phyloP scores from a whole-genome alignment of 345 rosid genomes.

The Noccaea bulbosa region DNA sequence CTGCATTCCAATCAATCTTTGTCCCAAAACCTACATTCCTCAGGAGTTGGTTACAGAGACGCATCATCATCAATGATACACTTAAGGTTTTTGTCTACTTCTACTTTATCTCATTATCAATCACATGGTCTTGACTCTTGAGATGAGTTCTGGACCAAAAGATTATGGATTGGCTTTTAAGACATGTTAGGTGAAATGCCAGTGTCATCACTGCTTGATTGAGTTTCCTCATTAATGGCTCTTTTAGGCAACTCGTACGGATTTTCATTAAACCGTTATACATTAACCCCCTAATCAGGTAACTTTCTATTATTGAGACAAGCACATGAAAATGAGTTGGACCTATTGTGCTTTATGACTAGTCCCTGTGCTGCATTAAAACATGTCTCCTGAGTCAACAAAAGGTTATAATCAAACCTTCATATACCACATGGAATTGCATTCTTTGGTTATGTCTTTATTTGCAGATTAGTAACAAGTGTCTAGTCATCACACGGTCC shows the following conservation, averaged over 20 bases:
- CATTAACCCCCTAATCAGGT: constrained; percentile 28
- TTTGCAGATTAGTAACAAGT: constrained; percentile 23
- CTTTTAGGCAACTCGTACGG: constrained; percentile 42
- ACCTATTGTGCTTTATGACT: constrained; percentile 22
- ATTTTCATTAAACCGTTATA: constrained; percentile 29
- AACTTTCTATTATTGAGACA: constrained; percentile 33
- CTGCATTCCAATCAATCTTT: constrained; percentile 11
- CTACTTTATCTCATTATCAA: constrained; percentile 39
- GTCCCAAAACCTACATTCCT: constrained; percentile 17
- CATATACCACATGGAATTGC: constrained; percentile 31
- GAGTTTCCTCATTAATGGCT: constrained; percentile 37
- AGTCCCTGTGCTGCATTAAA: constrained; percentile 29
- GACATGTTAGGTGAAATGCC: constrained; percentile 42
- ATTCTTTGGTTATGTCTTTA: constrained; percentile 34
- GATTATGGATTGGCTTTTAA: constrained; percentile 28
- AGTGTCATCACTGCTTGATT: constrained; percentile 34
- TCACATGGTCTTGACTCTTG: constrained; percentile 37
- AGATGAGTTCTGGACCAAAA: constrained; percentile 39
- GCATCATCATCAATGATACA: constrained; percentile 34
- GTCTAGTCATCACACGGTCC: constrained; percentile 36
- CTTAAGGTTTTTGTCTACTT: constrained; percentile 38
- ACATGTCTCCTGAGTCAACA: constrained; percentile 35
- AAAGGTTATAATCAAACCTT: constrained; percentile 25
- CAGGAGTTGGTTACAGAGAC: constrained; percentile 30
- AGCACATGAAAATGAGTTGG: constrained; percentile 25